phyloP scores from a whole-genome alignment of 768 basidiomycete species.

The Sporobolomyces pararoseus region DNA sequence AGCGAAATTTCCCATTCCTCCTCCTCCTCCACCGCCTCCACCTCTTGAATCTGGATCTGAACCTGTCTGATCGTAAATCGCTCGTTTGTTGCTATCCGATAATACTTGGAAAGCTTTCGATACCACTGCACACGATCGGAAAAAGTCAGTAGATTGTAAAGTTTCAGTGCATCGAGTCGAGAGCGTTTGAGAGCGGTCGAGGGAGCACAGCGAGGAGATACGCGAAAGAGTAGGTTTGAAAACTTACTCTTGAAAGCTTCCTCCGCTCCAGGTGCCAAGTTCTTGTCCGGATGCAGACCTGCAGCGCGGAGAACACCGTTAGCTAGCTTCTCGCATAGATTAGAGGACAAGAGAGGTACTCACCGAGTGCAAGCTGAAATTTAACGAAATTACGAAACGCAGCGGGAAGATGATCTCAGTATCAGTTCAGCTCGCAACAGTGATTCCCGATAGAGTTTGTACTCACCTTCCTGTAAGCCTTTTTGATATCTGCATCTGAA shows the following conservation, averaged over 20 bases:
- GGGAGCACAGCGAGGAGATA: too few species aligned
- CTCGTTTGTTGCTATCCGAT: conserved; percentile 88
- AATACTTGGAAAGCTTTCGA: conserved; percentile 95
- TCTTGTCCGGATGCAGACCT: conserved; percentile 78
- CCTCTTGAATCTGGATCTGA: conserved; percentile 83
- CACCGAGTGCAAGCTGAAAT: conserved; percentile 26
- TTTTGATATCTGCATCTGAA: conserved; percentile 80
- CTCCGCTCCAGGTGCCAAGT: conserved; percentile 91
- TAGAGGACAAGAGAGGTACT: neutral
- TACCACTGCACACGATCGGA: conserved; percentile 73
- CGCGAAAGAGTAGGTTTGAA: too few species aligned
- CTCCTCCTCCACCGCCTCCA: conserved; percentile 56
- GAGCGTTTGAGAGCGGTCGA: too few species aligned
- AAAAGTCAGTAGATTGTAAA: neutral
- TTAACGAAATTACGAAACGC: neutral
- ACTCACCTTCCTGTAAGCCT: conserved; percentile 88
- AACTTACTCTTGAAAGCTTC: conserved; percentile 96
- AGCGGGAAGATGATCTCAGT: neutral
- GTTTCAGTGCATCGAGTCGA: too few species aligned
- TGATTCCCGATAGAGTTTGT: neutral
- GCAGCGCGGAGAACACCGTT: conserved; percentile 68
- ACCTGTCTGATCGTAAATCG: conserved; percentile 75
- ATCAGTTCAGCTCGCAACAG: too few species aligned
- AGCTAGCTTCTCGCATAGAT: conserved; percentile 46
- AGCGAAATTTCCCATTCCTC: conserved; percentile 49